Percentiles rank a stretch among this genome's conserved stretches.
These are phyloP conservation scores for Rhizoclosmatium sp. DNA, from an alignment of 192 early-diverging fungal genomes.

Conservation along the genomic window DNA sequence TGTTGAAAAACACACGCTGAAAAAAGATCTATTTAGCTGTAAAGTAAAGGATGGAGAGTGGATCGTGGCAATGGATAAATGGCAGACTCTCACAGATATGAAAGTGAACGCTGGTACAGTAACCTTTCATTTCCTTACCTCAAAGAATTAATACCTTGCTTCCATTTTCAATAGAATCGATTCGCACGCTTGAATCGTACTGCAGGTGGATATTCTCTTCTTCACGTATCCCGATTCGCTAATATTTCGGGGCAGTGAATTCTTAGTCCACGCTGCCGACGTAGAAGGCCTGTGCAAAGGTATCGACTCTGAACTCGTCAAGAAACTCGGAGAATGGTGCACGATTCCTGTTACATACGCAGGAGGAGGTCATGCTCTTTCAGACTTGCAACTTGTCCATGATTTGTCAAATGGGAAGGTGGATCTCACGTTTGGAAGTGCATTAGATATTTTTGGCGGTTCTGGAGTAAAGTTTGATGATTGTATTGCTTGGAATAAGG, in stretches of 20 bases:
- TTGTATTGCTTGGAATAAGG: slow-evolving; percentile 53
- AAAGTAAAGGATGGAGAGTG: slow-evolving; percentile 72
- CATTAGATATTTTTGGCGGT: slow-evolving; percentile 98
- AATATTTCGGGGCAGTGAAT: slow-evolving; percentile 68
- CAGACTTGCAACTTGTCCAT: slow-evolving; percentile 83
- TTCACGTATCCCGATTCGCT: neutral
- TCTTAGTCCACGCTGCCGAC: slow-evolving; percentile 97
- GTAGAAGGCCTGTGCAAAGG: slow-evolving; percentile 97
- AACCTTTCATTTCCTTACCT: neutral
- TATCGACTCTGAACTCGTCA: slow-evolving; percentile 88
- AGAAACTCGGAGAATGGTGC: slow-evolving; percentile 81
- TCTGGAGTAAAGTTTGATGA: slow-evolving; percentile 79
- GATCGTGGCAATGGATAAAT: slow-evolving; percentile 98
- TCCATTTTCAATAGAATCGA: slow-evolving; percentile 42
- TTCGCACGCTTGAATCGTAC: slow-evolving; percentile 61
- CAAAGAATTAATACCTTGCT: neutral
- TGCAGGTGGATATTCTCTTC: slow-evolving; percentile 49
- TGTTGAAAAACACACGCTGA: neutral
- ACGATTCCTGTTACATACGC: slow-evolving; percentile 94
- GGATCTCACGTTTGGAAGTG: slow-evolving; percentile 95
- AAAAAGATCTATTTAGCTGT: slow-evolving; percentile 65
- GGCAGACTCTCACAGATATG: slow-evolving; percentile 96
- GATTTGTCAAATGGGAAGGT: slow-evolving; percentile 80
- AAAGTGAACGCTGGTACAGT: slow-evolving; percentile 70
- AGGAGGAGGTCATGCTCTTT: slow-evolving; percentile 76